A percentile compares a stretch with the other conserved stretches of the same genome.
These are phyloP conservation scores for Chaetomium cochliodes DNA, from an alignment of 495 filamentous ascomycete species.

Conservation along the genomic window DNA sequence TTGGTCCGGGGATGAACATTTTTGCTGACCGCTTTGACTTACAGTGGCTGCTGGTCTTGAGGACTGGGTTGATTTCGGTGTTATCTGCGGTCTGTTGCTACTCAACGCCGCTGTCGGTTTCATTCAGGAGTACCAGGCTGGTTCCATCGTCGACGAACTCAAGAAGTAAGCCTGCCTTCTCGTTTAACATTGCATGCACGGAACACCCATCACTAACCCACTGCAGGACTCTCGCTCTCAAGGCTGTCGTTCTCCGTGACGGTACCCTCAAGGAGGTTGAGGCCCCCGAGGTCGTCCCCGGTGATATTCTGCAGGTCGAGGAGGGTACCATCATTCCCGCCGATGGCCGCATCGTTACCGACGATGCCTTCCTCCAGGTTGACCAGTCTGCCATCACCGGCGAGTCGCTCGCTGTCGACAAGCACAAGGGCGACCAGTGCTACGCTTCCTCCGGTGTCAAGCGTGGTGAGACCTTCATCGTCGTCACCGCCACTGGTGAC, in stretches of 20 bases:
- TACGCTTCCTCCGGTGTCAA: constrained; percentile 87
- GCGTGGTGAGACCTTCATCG: constrained; percentile 79
- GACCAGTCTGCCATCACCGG: constrained; percentile 92
- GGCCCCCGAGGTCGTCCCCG: constrained; percentile 77
- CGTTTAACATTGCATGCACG: neutral
- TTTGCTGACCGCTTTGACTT: constrained; percentile 15
- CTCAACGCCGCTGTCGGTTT: constrained; percentile 87
- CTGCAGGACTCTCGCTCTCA: constrained; percentile 68
- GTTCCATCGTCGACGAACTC: constrained; percentile 86
- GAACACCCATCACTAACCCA: constrained; percentile 15
- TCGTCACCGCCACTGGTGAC: constrained; percentile 80
- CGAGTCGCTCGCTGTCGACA: constrained; percentile 88
- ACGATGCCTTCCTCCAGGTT: constrained; percentile 78
- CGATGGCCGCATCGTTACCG: constrained; percentile 79
- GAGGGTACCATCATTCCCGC: constrained; percentile 90
- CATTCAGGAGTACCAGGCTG: constrained; percentile 84
- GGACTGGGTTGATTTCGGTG: constrained; percentile 81
- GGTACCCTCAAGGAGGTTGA: constrained; percentile 68
- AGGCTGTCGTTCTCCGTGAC: constrained; percentile 80
- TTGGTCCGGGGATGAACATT: neutral
- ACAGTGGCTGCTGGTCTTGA: constrained; percentile 67
- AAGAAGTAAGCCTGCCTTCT: constrained; percentile 55
- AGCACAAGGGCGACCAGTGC: constrained; percentile 72
- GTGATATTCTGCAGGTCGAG: constrained; percentile 85
- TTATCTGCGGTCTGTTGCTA: constrained; percentile 68